A percentile compares a stretch with the other conserved stretches of the same genome.
Evolutionary conservation across 1,284 basidiomycete genomes (phyloP).

Genomic region (Cutaneotrichosporon mucoides): DNA sequence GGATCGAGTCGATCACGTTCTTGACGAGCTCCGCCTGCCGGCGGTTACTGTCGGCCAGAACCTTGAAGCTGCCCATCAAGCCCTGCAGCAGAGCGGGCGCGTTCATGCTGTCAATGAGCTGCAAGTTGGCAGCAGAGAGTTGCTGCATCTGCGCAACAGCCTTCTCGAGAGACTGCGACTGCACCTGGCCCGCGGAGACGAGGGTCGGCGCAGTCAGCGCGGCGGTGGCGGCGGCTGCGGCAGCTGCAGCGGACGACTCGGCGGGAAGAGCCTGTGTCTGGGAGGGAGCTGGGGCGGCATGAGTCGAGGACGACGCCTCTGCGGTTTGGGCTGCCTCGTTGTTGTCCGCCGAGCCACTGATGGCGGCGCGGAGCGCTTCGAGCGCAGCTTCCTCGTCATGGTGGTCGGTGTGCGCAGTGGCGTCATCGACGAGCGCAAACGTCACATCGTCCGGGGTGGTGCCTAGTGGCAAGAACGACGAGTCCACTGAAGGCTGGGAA

Average conservation of each 20-base stretch:
- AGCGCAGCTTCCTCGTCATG: conserved; percentile 28
- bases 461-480: conserved; percentile 13
- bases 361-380: conserved; percentile 34
- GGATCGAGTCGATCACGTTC: conserved; percentile 20
- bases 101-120: conserved; percentile 33
- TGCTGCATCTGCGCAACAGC: conserved; percentile 24
- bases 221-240: neutral
- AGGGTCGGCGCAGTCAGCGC: conserved; percentile 8
- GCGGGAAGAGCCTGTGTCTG: too few relatives aligned
- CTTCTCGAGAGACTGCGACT: conserved; percentile 21
- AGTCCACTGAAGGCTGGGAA: conserved; percentile 6
- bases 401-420: conserved; percentile 19
- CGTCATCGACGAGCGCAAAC: conserved; percentile 17
- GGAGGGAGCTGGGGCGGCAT: neutral
- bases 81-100: conserved; percentile 26
- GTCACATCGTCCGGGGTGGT: conserved; percentile 13
- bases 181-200: conserved; percentile 18
- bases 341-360: conserved; percentile 18
- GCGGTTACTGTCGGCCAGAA: conserved; percentile 31
- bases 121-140: conserved; percentile 22
- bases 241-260: neutral
- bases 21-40: conserved; percentile 34
- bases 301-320: neutral
- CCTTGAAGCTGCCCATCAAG: conserved; percentile 30
- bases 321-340: too few relatives aligned